phyloP scores from a whole-genome alignment of 1,284 basidiomycete species.

The Boletus hoseneyae region DNA sequence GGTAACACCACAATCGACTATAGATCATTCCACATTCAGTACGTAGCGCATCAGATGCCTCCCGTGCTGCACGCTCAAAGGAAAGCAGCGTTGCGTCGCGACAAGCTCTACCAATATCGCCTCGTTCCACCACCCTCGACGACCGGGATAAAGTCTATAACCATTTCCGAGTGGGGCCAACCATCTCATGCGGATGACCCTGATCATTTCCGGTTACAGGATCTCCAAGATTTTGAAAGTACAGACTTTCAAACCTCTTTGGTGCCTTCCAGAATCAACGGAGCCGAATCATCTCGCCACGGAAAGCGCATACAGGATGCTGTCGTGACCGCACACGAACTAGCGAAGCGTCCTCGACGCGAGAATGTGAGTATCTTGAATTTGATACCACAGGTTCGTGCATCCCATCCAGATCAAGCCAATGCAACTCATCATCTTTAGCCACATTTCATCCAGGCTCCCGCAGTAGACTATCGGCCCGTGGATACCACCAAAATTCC shows the following conservation, averaged over 20 bases:
- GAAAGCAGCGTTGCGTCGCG: conserved; percentile 14
- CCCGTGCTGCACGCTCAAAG: conserved; percentile 9
- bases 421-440: conserved; percentile 16
- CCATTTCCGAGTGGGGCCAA: conserved; percentile 39
- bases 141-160: not conserved
- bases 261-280: not conserved
- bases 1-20: conserved; percentile 16
- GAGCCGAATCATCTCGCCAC: not conserved
- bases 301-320: conserved; percentile 20
- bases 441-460: conserved; percentile 31
- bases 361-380: conserved; percentile 14
- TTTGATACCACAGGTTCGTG: conserved; percentile 30
- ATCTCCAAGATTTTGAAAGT: conserved; percentile 43
- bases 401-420: not conserved
- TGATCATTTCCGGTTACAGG: conserved; percentile 33
- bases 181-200: conserved; percentile 29
- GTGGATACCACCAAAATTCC: conserved; percentile 22
- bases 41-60: conserved; percentile 8
- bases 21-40: conserved; percentile 23
- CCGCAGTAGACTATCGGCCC: conserved; percentile 16
- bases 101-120: conserved; percentile 26
- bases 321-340: not conserved
- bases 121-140: conserved; percentile 17
- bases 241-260: conserved; percentile 19
- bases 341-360: conserved; percentile 22